Evolutionary conservation across 169 alveolate species (phyloP).

Genomic region (Plasmodium malariae): DNA sequence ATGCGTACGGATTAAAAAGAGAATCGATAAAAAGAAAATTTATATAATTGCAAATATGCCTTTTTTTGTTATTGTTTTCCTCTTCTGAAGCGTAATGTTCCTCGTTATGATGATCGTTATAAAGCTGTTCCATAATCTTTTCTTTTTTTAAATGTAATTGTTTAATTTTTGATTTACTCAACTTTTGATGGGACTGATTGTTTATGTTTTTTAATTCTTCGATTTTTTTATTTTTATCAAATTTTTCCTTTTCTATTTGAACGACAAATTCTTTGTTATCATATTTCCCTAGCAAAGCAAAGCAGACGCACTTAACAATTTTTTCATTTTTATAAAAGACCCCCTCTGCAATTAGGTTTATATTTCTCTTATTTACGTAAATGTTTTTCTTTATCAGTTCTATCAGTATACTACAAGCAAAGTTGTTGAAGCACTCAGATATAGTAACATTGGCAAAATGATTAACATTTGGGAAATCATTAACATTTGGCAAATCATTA

Average conservation of each 20-base stretch:
- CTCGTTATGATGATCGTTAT: conserved; percentile 23
- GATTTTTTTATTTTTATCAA: conserved; percentile 16
- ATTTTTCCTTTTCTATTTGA: conserved; percentile 15
- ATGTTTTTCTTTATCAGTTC: conserved; percentile 43
- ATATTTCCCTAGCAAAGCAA: conserved; percentile 29
- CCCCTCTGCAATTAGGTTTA: conserved; percentile 38
- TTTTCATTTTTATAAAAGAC: conserved; percentile 44
- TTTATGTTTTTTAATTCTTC: conserved; percentile 34
- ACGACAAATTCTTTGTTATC: conserved; percentile 35
- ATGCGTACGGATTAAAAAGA: conserved; percentile 28
- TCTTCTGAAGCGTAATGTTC: not conserved
- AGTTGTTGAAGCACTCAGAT: conserved; percentile 30
- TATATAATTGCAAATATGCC: not conserved
- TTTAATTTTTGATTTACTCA: conserved; percentile 36
- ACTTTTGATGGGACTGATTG: conserved; percentile 51
- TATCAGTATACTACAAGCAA: conserved; percentile 55
- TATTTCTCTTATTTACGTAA: conserved; percentile 21
- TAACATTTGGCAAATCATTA: not conserved
- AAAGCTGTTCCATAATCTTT: conserved; percentile 22
- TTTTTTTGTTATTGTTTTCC: not conserved
- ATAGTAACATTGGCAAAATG: not conserved
- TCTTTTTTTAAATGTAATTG: conserved; percentile 28
- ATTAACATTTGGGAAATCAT: too few species aligned
- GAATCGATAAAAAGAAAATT: conserved; percentile 40
- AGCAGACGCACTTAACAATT: conserved; percentile 52